These are phyloP conservation scores for rapeseed (Brassica napus) DNA, from an alignment of 345 rosid species.

Conservation along the genomic window Da-Ae NC_063436.1:11180501-11181000, in stretches of 20 bases:
- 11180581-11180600: slow-evolving; percentile 78
- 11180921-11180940: neutral
- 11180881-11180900: slow-evolving; percentile 24
- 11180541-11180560: slow-evolving; percentile 89
- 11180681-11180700: slow-evolving; percentile 82
- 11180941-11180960: slow-evolving; percentile 23
- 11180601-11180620: slow-evolving; percentile 80
- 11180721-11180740: slow-evolving; percentile 41
- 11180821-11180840: slow-evolving; percentile 26
- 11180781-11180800: neutral
- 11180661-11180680: slow-evolving; percentile 82
- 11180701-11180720: slow-evolving; percentile 36
- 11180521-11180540: slow-evolving; percentile 79
- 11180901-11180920: slow-evolving; percentile 22
- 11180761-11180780: neutral
- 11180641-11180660: slow-evolving; percentile 74
- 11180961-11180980: slow-evolving; percentile 21
- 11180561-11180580: slow-evolving; percentile 74
- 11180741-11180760: slow-evolving; percentile 33
- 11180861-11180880: slow-evolving; percentile 2
- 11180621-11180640: slow-evolving; percentile 81
- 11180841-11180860: slow-evolving; percentile 24
- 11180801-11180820: neutral
- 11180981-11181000: slow-evolving; percentile 3
- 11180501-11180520: slow-evolving; percentile 52